Percentiles rank a stretch among this genome's conserved stretches.
Conservation (phyloP, 2,329 filamentous ascomycete species). For the Metarhizium sp. region DNA sequence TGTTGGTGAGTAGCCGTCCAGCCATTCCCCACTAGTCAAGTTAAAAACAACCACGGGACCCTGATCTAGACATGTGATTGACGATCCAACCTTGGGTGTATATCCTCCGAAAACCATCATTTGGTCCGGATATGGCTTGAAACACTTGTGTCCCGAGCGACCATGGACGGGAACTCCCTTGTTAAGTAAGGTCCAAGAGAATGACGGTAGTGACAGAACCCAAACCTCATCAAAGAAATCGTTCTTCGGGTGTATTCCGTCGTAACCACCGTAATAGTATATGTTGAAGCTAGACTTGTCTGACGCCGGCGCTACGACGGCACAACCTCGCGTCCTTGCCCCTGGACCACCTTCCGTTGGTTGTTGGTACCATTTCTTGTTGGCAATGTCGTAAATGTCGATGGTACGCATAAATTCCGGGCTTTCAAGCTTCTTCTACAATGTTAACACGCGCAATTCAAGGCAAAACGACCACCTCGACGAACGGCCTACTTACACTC, state of each 20-base stretch:
- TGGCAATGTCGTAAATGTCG: constrained; percentile 68
- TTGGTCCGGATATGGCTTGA: constrained; percentile 67
- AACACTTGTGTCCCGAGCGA: constrained; percentile 66
- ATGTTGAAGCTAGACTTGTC: constrained; percentile 72
- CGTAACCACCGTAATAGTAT: constrained; percentile 75
- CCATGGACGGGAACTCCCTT: constrained; percentile 40
- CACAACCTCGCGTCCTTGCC: constrained; percentile 57
- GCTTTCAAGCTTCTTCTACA: constrained; percentile 48
- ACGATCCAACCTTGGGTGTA: constrained; percentile 19
- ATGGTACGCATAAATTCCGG: constrained; percentile 62
- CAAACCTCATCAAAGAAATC: constrained; percentile 60
- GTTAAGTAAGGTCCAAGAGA: constrained; percentile 60
- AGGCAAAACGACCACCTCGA: neutral
- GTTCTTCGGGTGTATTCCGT: constrained; percentile 33
- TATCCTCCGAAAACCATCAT: constrained; percentile 73
- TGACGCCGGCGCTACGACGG: constrained; percentile 61
- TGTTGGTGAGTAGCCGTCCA: constrained; percentile 57
- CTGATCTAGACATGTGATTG: constrained; percentile 37
- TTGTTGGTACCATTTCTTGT: constrained; percentile 59
- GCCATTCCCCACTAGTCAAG: constrained; percentile 59
- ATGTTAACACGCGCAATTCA: constrained; percentile 1
- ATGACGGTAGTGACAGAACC: constrained; percentile 71
- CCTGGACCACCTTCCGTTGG: constrained; percentile 51
- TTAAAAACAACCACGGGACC: constrained; percentile 60
- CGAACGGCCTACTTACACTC: constrained; percentile 19